Base-by-base conservation (phyloP, 1,139 yeast genomes). In the Pichia terricola region DNA sequence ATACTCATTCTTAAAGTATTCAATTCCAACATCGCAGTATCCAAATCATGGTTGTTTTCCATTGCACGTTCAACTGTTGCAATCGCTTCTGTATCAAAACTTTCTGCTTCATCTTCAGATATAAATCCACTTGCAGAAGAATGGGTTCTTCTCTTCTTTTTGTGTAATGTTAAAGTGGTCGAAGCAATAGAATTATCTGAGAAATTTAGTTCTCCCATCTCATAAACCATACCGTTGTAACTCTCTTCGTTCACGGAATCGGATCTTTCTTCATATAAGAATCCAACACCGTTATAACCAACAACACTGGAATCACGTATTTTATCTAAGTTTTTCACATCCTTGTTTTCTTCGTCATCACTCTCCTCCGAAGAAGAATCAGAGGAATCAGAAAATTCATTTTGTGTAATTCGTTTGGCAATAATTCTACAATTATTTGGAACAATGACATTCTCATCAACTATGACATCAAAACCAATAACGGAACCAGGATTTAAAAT, bases 1-100 rank as follows among this genome's bases (percentile, higher is more conserved):
- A 89, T 83, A 53, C 96, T 85, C 98, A 94, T 91, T 65, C 97
- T 77, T 58, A 94, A 72, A 0, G 98, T 91, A 60, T 89, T 89
- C 57, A 91, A 74, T 64, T 91, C 98, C 52, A 94, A 69, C 53
- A 87, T 68, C 0, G 98, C 96, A 10, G 95, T 89, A 59, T 91
- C 97, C 49, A 87, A 72, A 57, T 85, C 94, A 63, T 91, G 98
- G 59, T 87, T 84, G 58, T 89, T 84, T 53, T 84, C 91, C 62
- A 91, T 75, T 0, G 98, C 94, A 58, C 98, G 75, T 53, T 81
- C 85, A 36, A 91, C 85, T 0, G 97, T 88, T n/a, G 94, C 96
- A 47, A 82, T 70, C 22, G 96, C 98, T 67, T 94, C 98, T 45
- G 73, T 73, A 53, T 76, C 74, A 63, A 94, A 91, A 57, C 81